Evolutionary conservation across 352 stramenopile genomes (phyloP).

Genomic region (Peronospora tabacina): DNA sequence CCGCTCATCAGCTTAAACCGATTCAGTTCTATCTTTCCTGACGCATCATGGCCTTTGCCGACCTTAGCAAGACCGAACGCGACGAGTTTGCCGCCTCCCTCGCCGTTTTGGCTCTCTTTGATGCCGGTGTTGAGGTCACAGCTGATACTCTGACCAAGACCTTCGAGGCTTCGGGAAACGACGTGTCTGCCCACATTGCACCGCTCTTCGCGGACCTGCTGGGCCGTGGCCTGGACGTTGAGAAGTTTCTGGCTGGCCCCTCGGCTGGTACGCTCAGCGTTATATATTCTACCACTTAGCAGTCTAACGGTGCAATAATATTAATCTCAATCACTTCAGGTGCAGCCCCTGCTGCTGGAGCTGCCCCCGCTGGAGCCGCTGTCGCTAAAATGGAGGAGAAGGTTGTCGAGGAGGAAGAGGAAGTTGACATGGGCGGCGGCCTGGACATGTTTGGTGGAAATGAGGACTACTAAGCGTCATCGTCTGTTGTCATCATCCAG

Average conservation of each 20-base stretch:
- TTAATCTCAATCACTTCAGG: conserved; percentile 16
- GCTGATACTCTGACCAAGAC: conserved; percentile 71
- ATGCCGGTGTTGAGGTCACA: conserved; percentile 66
- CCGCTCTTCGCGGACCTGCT: conserved; percentile 82
- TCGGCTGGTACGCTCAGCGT: conserved; percentile 55
- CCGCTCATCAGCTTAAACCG: conserved; percentile 74
- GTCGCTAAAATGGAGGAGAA: conserved; percentile 57
- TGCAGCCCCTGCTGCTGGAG: conserved; percentile 50
- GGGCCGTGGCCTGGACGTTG: conserved; percentile 68
- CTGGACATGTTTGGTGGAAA: conserved; percentile 87
- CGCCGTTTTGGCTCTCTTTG: conserved; percentile 71
- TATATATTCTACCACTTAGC: not conserved
- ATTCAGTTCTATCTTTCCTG: conserved; percentile 75
- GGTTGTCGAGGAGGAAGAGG: conserved; percentile 70
- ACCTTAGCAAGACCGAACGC: conserved; percentile 75
- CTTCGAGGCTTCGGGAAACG: conserved; percentile 71
- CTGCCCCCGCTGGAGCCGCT: conserved; percentile 37
- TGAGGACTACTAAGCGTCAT: conserved; percentile 70
- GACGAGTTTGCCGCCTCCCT: conserved; percentile 82
- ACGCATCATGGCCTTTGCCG: conserved; percentile 78
- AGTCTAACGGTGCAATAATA: not conserved
- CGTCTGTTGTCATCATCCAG: not conserved
- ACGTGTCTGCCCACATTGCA: conserved; percentile 69
- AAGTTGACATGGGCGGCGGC: conserved; percentile 74
- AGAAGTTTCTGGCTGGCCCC: conserved; percentile 84